Base-by-base conservation (phyloP, 2,329 filamentous ascomycete species). In the Venturia carpophila region DNA sequence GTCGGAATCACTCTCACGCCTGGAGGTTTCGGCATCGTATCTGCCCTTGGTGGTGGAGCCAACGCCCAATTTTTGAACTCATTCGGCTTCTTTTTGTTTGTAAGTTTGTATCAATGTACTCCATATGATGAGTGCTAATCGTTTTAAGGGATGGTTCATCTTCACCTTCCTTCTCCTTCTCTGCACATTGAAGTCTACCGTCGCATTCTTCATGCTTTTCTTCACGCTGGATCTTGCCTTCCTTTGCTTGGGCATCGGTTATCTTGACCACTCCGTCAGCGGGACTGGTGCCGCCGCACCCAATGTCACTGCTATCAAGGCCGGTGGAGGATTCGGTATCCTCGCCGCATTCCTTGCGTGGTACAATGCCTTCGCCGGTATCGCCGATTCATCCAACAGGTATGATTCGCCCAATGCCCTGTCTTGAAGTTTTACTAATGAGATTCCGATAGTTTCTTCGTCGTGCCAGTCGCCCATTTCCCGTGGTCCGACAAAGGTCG, bases 391-490 rank as follows among this genome's bases (percentile, higher is more conserved):
- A 66, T 78, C 75, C 67, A 83, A 83, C 75, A 80, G 75, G 75
- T 77, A 60, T 68, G 73, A 42, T 24, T 41, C 9, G 4, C 37
- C 1, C 21, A 17, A 13, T 15, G 9, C 61, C 30, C 37, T 42
- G 15, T 37, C 21, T 27, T 27, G 24, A 15, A 10, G 9, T 3
- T 19, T 5, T 27, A 21, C 62, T 63, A 63, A 63, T 15, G 15
- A 30, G 4, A 15, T 30, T 24, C 9, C 52, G 39, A 24, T 65
- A 94, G 91, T 81, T 96, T 96, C 86, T 94, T 96, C 82, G 83
- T 94, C 76, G 86, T 96, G 68, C 93, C 92, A 63, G 92, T 97
- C 68, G 87, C 89, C 71, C 92, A 96, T 82, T 95, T 97, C 83
- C 93, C 92, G 64, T 97, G 93, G 93, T 93, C 90, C 45, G 88